Percentiles rank a stretch among this genome's conserved stretches.
These are phyloP conservation scores for Dothideomycetes sp. DNA, from an alignment of 2,329 filamentous ascomycete species.

Conservation along the genomic window DNA sequence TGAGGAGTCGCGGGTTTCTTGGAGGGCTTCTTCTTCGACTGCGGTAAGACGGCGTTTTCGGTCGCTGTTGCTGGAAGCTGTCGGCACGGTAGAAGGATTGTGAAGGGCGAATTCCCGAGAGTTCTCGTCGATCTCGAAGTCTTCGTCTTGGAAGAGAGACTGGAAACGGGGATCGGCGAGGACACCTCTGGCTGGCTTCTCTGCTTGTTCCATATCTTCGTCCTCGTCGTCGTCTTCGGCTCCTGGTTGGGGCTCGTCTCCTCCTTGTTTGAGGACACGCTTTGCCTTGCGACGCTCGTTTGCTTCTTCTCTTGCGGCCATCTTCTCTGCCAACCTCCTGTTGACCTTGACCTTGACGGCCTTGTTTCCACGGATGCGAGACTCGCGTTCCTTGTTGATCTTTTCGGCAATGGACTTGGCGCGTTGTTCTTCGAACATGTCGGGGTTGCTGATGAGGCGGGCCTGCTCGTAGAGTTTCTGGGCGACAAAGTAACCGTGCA, in stretches of 20 bases:
- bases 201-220: constrained; percentile 28
- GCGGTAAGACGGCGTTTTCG: constrained; percentile 46
- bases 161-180: constrained; percentile 81
- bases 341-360: constrained; percentile 82
- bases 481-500: constrained; percentile 98
- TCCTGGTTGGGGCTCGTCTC: constrained; percentile 36
- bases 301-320: constrained; percentile 63
- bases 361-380: constrained; percentile 85
- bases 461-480: constrained; percentile 95
- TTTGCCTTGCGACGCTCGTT: constrained; percentile 38
- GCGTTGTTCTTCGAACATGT: constrained; percentile 85
- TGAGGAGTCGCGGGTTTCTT: constrained; percentile 29
- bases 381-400: constrained; percentile 94
- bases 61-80: constrained; percentile 24
- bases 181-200: constrained; percentile 37
- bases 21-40: constrained; percentile 51
- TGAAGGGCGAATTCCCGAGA: constrained; percentile 78
- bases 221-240: constrained; percentile 41
- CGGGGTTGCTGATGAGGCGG: constrained; percentile 83
- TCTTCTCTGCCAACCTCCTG: constrained; percentile 55
- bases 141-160: constrained; percentile 82
- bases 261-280: constrained; percentile 48
- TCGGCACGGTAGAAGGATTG: constrained; percentile 68
- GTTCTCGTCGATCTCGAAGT: constrained; percentile 84
- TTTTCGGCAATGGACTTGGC: constrained; percentile 87